Percentiles rank a stretch among this genome's conserved stretches.
These are phyloP conservation scores for Diplodia mutila DNA, from an alignment of 2,329 filamentous ascomycete species.

Conservation along the genomic window DNA sequence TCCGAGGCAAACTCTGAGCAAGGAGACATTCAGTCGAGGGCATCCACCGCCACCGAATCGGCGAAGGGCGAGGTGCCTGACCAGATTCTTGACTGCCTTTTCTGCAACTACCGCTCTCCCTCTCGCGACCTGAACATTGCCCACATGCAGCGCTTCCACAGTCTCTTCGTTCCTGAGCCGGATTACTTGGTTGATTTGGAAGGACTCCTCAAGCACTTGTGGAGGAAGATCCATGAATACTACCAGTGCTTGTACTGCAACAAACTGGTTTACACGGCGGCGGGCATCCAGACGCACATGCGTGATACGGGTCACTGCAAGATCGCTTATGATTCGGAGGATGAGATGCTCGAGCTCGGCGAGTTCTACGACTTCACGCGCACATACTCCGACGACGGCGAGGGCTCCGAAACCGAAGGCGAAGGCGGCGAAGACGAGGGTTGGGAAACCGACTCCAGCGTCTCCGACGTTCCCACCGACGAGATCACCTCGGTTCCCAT, in stretches of 20 bases:
- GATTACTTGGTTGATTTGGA: conserved; percentile 81
- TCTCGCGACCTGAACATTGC: conserved; percentile 74
- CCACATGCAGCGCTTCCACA: conserved; percentile 92
- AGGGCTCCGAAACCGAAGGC: conserved; percentile 57
- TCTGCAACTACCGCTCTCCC: conserved; percentile 87
- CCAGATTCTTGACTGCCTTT: conserved; percentile 68
- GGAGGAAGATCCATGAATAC: conserved; percentile 76
- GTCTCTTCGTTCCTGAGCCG: conserved; percentile 94
- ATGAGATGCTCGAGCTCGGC: conserved; percentile 90
- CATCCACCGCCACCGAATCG: conserved; percentile 38
- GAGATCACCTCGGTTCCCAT: conserved; percentile 80
- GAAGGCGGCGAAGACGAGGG: conserved; percentile 72
- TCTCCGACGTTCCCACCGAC: conserved; percentile 81
- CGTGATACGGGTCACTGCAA: conserved; percentile 95
- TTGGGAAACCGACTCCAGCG: conserved; percentile 94
- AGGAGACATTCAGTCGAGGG: conserved; percentile 41
- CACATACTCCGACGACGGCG: conserved; percentile 84
- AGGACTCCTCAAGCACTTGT: conserved; percentile 76
- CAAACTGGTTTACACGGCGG: conserved; percentile 76
- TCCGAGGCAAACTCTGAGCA: conserved; percentile 43
- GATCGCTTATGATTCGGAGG: conserved; percentile 87
- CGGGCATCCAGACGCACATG: conserved; percentile 94
- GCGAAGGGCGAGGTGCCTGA: conserved; percentile 35
- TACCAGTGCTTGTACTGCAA: conserved; percentile 88
- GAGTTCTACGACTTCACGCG: conserved; percentile 97